Conservation (phyloP, 1,139 yeast species). For the Pichia sp. region DNA sequence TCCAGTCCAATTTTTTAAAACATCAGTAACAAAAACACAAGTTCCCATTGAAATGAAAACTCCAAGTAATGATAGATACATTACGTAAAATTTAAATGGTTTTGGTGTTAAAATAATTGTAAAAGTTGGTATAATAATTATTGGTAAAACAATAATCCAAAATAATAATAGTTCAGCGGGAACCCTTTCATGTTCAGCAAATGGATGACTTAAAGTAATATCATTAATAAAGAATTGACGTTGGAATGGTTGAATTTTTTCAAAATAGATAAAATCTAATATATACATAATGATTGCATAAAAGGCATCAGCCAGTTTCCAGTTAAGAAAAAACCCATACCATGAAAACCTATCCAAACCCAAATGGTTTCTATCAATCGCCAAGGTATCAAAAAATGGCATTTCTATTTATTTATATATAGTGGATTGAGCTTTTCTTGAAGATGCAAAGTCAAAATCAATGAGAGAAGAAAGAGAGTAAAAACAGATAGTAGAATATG, state of each 20-base stretch:
- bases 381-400: constrained; percentile 4
- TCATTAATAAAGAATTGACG: constrained; percentile 61
- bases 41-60: constrained; percentile 44
- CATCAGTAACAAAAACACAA: constrained; percentile 56
- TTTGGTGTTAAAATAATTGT: constrained; percentile 33
- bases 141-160: constrained; percentile 39
- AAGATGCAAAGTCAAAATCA: background rate
- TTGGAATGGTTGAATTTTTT: constrained; percentile 51
- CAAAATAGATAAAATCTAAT: constrained; percentile 38
- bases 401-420: no score
- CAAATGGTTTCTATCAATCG: constrained; percentile 42
- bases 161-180: constrained; percentile 34
- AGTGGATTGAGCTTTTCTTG: no score
- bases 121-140: constrained; percentile 31
- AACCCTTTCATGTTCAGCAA: constrained; percentile 60
- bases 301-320: constrained; percentile 57
- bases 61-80: constrained; percentile 51
- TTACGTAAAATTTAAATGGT: constrained; percentile 35
- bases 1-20: constrained; percentile 70
- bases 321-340: constrained; percentile 36
- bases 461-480: background rate
- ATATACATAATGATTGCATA: constrained; percentile 38
- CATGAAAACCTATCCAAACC: constrained; percentile 37
- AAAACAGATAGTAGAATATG: no score
- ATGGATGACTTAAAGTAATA: constrained; percentile 63